Evolutionary conservation across 768 basidiomycete genomes (phyloP).

Genomic region (Hemileccinum rubropunctum): DNA sequence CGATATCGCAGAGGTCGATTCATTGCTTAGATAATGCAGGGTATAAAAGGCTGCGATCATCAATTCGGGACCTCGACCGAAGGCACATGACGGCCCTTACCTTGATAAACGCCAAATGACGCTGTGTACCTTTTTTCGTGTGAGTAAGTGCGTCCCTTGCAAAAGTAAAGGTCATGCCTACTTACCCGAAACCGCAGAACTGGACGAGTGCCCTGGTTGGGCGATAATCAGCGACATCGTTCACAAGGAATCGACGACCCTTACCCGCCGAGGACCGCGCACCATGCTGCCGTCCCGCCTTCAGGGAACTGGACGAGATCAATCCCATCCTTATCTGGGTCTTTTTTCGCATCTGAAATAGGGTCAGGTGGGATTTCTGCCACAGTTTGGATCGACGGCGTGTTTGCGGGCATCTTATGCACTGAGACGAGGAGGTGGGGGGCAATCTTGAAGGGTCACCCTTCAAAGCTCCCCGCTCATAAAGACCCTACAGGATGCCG

Average conservation of each 20-base stretch:
- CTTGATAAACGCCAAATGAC: constrained; percentile 43
- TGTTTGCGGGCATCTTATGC: constrained; percentile 1
- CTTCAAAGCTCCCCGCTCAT: no score
- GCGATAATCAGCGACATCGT: background rate
- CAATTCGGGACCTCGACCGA: background rate
- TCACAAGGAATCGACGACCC: background rate
- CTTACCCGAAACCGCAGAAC: constrained; percentile 36
- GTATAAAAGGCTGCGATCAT: constrained; percentile 37
- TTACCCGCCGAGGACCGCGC: constrained; percentile 23
- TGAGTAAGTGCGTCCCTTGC: background rate
- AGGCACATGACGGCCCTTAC: constrained; percentile 6
- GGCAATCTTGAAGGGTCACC: no score
- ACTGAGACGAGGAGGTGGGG: background rate
- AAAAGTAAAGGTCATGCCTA: background rate
- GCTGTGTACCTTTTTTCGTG: constrained; percentile 27
- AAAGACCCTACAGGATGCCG: no score
- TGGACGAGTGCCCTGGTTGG: constrained; percentile 28
- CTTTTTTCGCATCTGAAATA: constrained; percentile 1
- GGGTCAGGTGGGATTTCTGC: background rate
- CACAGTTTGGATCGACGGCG: background rate
- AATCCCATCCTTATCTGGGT: background rate
- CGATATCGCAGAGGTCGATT: constrained; percentile 37
- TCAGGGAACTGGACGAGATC: constrained; percentile 21
- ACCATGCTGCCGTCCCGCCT: constrained; percentile 28
- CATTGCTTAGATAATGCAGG: constrained; percentile 32